A percentile compares a stretch with the other conserved stretches of the same genome.
These are phyloP conservation scores for Verticillium isaacii DNA, from an alignment of 2,329 filamentous ascomycete genomes.

Conservation along the genomic window DNA sequence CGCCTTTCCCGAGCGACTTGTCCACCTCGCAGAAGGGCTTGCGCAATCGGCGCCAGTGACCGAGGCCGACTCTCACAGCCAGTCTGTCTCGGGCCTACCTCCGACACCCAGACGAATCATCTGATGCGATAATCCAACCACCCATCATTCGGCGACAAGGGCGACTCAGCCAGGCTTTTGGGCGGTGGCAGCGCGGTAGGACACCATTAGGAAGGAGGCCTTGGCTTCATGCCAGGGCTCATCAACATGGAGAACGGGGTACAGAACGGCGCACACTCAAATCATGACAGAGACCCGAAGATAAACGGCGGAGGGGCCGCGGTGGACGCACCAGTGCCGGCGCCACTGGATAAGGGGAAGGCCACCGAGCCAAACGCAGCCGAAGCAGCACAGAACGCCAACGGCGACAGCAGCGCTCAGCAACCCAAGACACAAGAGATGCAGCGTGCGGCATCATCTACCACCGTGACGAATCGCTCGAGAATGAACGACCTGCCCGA, in stretches of 20 bases:
- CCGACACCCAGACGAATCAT: not conserved
- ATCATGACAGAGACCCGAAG: conserved; percentile 47
- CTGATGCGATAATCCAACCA: conserved; percentile 1
- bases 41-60: conserved; percentile 14
- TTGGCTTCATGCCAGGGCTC: conserved; percentile 42
- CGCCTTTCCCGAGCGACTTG: not conserved
- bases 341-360: conserved; percentile 25
- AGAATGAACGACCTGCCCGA: conserved; percentile 55
- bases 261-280: conserved; percentile 47
- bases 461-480: not conserved
- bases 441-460: not conserved
- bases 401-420: not conserved
- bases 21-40: not conserved
- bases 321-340: not conserved
- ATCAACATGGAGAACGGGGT: conserved; percentile 52
- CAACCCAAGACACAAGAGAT: not conserved
- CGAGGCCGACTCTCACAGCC: conserved; percentile 4
- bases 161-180: not conserved
- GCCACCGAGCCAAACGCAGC: conserved; percentile 8
- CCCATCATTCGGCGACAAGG: not conserved
- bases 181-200: conserved; percentile 12
- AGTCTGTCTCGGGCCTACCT: not conserved
- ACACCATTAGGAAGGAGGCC: conserved; percentile 8
- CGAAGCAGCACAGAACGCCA: not conserved
- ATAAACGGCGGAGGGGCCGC: conserved; percentile 29